Conservation (phyloP, 2,329 filamentous ascomycete species). For the Sclerotinia trifoliorum region DNA sequence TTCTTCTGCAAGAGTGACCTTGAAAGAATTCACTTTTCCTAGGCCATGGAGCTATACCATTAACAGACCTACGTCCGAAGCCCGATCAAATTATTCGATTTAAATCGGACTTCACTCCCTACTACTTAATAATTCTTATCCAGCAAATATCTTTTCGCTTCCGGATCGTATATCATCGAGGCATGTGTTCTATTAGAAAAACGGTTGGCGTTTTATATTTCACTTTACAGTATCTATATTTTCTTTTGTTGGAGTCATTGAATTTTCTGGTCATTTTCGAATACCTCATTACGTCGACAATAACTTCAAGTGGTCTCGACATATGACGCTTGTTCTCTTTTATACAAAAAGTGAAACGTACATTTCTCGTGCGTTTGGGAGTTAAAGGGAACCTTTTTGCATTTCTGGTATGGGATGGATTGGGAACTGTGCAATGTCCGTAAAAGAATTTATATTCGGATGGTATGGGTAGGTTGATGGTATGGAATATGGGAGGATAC, state of each 20-base stretch:
- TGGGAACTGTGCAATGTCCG: slow-evolving; percentile 3
- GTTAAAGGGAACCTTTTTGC: slow-evolving; percentile 2
- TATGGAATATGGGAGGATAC: slow-evolving; percentile 13
- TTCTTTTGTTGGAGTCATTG: neutral
- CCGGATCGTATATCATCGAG: neutral
- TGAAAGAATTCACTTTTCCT: neutral
- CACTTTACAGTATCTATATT: slow-evolving; percentile 3
- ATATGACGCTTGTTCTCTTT: neutral
- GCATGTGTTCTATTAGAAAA: slow-evolving; percentile 18
- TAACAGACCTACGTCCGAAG: neutral
- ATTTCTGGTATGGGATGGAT: slow-evolving; percentile 14
- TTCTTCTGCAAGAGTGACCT: neutral
- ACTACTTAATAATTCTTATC: neutral
- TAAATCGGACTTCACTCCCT: neutral
- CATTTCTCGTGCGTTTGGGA: slow-evolving; percentile 13
- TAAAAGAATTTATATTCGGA: neutral
- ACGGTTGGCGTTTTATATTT: neutral
- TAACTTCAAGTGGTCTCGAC: neutral
- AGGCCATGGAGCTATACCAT: neutral
- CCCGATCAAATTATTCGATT: neutral
- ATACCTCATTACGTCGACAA: neutral
- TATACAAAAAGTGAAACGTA: slow-evolving; percentile 15
- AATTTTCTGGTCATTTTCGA: neutral
- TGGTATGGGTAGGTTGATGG: slow-evolving; percentile 2
- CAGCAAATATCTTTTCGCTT: neutral